These are phyloP conservation scores for Salix koriyanagi DNA, from an alignment of 345 rosid species.

Conservation along the genomic window DNA sequence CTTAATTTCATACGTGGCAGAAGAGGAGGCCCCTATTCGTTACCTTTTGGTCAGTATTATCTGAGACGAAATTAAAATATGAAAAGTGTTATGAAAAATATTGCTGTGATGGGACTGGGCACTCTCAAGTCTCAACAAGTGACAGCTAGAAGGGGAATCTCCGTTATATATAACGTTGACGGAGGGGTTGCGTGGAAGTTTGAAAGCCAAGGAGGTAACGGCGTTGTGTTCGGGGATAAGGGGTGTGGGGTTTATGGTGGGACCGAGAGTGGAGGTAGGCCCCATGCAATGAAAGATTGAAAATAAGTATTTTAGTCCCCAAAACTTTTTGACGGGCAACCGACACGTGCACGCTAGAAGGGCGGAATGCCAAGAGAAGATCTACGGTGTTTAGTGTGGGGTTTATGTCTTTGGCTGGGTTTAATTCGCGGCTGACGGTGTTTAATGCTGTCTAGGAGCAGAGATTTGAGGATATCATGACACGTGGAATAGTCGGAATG, in stretches of 20 bases:
- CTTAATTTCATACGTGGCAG: constrained; percentile 26
- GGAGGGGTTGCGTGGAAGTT: constrained; percentile 15
- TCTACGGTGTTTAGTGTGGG: background rate
- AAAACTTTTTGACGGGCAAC: background rate
- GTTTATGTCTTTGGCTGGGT: background rate
- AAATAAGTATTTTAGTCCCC: background rate
- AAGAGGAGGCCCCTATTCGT: constrained; percentile 25
- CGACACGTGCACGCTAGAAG: constrained; percentile 14
- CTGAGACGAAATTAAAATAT: background rate
- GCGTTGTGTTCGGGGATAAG: constrained; percentile 27
- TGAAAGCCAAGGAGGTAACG: constrained; percentile 15
- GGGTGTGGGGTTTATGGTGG: constrained; percentile 5
- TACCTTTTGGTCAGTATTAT: constrained; percentile 34
- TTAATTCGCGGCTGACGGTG: background rate
- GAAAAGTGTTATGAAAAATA: background rate
- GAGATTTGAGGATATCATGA: background rate
- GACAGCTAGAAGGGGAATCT: constrained; percentile 30
- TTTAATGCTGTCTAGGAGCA: background rate
- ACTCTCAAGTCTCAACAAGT: constrained; percentile 5
- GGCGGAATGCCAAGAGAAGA: background rate
- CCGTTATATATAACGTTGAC: constrained; percentile 22
- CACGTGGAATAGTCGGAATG: constrained; percentile 6
- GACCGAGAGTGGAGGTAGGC: constrained; percentile 22
- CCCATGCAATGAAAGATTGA: background rate
- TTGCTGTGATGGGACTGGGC: background rate